Conservation (phyloP, 768 basidiomycete species). For the Pleurotus tuber-regium region DNA sequence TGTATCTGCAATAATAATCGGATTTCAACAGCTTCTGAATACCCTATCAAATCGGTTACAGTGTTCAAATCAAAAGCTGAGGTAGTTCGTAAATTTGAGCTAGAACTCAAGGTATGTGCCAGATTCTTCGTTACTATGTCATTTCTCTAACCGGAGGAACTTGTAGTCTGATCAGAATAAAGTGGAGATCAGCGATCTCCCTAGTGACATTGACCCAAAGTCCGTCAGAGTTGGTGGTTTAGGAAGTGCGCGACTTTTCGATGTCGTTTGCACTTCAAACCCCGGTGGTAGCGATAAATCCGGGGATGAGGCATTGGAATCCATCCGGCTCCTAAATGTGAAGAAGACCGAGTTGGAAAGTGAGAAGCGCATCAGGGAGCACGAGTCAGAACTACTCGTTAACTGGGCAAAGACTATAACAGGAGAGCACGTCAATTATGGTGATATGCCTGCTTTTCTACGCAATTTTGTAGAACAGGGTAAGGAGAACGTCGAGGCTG, state of each 20-base stretch:
- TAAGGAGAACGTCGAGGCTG: conserved; percentile 29
- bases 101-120: conserved; percentile 50
- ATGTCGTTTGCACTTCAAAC: conserved; percentile 49
- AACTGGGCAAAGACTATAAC: conserved; percentile 42
- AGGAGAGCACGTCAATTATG: conserved; percentile 38
- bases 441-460: conserved; percentile 39
- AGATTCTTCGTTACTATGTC: no score
- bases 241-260: conserved; percentile 46
- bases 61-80: conserved; percentile 58
- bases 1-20: no score
- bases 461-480: conserved; percentile 37
- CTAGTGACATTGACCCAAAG: conserved; percentile 48
- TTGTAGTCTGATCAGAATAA: conserved; percentile 52
- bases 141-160: no score
- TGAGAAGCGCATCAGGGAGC: conserved; percentile 36
- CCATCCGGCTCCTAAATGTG: conserved; percentile 33
- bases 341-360: conserved; percentile 34
- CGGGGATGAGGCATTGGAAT: conserved; percentile 27
- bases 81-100: conserved; percentile 46
- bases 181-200: conserved; percentile 46
- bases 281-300: conserved; percentile 12
- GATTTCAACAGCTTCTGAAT: conserved; percentile 39
- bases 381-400: conserved; percentile 40
- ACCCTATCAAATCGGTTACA: conserved; percentile 52
- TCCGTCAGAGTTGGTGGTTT: conserved; percentile 54